These are phyloP conservation scores for Podospora tetraspora DNA, from an alignment of 495 filamentous ascomycete genomes.

Conservation along the genomic window DNA sequence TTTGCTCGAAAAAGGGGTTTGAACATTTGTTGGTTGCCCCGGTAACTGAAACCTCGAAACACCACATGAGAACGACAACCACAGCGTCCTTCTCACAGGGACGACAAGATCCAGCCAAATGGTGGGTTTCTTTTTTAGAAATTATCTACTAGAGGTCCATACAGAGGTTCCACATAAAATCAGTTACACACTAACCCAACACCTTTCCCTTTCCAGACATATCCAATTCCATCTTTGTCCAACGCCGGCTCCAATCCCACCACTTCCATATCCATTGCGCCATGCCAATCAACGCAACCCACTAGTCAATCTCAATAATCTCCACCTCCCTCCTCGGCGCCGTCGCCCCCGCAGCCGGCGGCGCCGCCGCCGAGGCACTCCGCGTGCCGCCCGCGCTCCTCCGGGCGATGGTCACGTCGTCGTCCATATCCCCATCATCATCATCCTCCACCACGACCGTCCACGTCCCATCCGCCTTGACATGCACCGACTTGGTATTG, in stretches of 20 bases:
- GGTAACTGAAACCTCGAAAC: neutral
- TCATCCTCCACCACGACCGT: constrained; percentile 31
- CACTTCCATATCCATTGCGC: neutral
- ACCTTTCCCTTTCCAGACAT: neutral
- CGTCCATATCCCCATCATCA: constrained; percentile 26
- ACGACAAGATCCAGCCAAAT: neutral
- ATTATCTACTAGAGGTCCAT: neutral
- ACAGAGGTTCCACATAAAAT: neutral
- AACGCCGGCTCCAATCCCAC: neutral
- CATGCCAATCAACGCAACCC: neutral
- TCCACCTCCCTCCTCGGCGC: constrained; percentile 15
- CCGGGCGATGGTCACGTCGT: constrained; percentile 9
- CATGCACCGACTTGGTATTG: constrained; percentile 52
- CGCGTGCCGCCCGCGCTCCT: neutral
- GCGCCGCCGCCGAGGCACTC: neutral
- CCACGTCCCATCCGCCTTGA: constrained; percentile 58
- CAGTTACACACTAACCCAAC: neutral
- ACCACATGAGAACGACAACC: neutral
- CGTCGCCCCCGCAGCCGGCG: neutral
- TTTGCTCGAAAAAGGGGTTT: neutral
- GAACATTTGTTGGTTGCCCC: neutral
- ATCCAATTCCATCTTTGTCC: neutral
- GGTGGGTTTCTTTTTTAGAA: neutral
- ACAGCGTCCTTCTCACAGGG: too few species aligned
- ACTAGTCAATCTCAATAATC: constrained; percentile 16